Base-by-base conservation (phyloP, 2,329 filamentous ascomycete species). In the Penicillium vulpinum region DNA sequence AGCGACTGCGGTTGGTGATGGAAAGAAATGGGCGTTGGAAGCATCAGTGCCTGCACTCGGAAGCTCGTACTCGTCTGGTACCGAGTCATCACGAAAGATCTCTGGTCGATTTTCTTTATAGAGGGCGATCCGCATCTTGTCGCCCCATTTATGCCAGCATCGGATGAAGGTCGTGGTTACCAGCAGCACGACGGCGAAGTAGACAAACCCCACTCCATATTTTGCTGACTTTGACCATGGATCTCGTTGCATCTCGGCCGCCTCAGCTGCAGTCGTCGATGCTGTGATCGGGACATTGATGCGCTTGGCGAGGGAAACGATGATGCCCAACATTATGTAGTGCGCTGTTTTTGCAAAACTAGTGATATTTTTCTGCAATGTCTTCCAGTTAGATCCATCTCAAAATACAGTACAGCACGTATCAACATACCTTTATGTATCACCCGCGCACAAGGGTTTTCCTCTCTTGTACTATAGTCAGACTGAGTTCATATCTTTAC, bases 71-170 rank as follows among this genome's bases (percentile, higher is more conserved):
- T 88, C 84, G 60, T 80, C 80, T 49, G 81, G 79, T 21, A 82
- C 82, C 55, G 82, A 83, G 21, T 75, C 77, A 63, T 75, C 86
- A 82, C 45, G 83, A 62, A 49, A 80, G 73, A 83, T 71, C 85
- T 87, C 82, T 69, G 90, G 82, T 66, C 90, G 82, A 71, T 91
- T 86, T 70, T 94, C 88, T 77, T 95, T 93, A 78, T 94, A 90
- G 58, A 94, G 85, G 61, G 91, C 92, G 64, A 92, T 90, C 64
- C 92, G 86, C 63, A 96, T 91, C 78, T 94, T 95, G 79, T 97
- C 92, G 66, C 92, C 91, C 88, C 91, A 96, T 65, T 89, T 87
- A 74, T 96, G 89, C 81, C 92, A 96, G 70, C 90, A 82, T 63
- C 91, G 86, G 70, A 93, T 80, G 11, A 88, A 68, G 11, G 89